Base-by-base conservation (phyloP, 176 grass and related monocot genomes). In the Urochloa ruziziensis region DNA sequence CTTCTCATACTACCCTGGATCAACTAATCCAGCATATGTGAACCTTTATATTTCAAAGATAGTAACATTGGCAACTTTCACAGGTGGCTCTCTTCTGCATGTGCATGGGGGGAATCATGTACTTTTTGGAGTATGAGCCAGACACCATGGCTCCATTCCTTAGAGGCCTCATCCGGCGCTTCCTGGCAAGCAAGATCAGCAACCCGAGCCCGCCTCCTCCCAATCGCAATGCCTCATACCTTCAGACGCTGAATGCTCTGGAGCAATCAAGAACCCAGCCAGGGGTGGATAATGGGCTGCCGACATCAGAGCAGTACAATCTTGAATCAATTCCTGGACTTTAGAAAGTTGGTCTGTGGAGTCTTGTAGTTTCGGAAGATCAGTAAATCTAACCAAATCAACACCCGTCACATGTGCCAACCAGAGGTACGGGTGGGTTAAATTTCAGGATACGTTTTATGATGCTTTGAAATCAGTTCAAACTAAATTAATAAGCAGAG, bases 111-210 rank as follows among this genome's bases (percentile, higher is more conserved):
- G 96, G 96, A 80, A 94, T 94, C 46, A 96, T 99, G 96, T 99
- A 96, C 53, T 99, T 92, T 86, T 85, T 99, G 76, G 96, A 99
- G 81, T 89, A 96, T 12, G 93, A 99, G 57, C 96, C 93, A 29
- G 93, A 99, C 11, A 99, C 96, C 15, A 96, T 99, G 96, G 96
- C 96, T 83, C 96, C 96, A 69, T 96, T 99, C 86, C 93, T 99
- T 32, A 86, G 89, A 79, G 89, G 96, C 42, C 91, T 99, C 47
- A 96, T 99, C 80, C 86, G 93, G 36, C 84, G 96, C 14, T 99
- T 99, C 80, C 89, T 99, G 36, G 93, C 91, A 25, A 96, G 93
- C 88, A 99, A 94, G 81, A 95, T 99, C 86, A 99, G 87, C 60
- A 96, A 91, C 82, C 93, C 86, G 14, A 90, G 80, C 60, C 81